Evolutionary conservation across 352 stramenopile species (phyloP).

Genomic region (Pythium angustatum): DNA sequence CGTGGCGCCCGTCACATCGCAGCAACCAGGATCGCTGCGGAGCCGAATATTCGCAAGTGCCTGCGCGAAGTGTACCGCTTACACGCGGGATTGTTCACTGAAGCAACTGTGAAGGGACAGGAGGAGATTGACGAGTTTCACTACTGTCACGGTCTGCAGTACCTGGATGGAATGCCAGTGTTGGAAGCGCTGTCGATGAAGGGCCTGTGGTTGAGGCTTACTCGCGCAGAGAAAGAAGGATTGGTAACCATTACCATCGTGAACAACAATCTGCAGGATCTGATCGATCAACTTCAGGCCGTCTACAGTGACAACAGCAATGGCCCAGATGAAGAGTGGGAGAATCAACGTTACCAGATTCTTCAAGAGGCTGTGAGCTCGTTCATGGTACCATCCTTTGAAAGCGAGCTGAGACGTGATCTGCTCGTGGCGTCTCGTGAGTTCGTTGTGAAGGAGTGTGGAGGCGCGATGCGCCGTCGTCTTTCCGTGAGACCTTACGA

Average conservation of each 20-base stretch:
- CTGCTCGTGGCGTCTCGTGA: constrained; percentile 71
- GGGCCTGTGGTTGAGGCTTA: constrained; percentile 78
- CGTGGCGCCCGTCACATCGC: constrained; percentile 88
- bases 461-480: constrained; percentile 60
- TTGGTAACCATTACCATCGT: constrained; percentile 73
- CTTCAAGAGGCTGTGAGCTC: constrained; percentile 81
- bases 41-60: constrained; percentile 83
- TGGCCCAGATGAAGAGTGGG: constrained; percentile 80
- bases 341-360: constrained; percentile 80
- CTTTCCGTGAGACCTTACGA: constrained; percentile 80
- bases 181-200: constrained; percentile 70
- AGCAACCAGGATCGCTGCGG: constrained; percentile 78
- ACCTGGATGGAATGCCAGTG: constrained; percentile 85
- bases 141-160: constrained; percentile 85
- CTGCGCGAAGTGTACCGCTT: constrained; percentile 86
- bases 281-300: constrained; percentile 80
- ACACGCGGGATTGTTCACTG: constrained; percentile 70
- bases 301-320: constrained; percentile 61
- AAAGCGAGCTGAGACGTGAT: constrained; percentile 85
- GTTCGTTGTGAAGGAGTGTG: constrained; percentile 76
- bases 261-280: constrained; percentile 79
- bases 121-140: constrained; percentile 91
- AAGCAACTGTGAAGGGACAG: constrained; percentile 75
- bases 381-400: constrained; percentile 86
- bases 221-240: constrained; percentile 84